These are phyloP conservation scores for Coemansia sp. DNA, from an alignment of 192 early-diverging fungal genomes.

Conservation along the genomic window DNA sequence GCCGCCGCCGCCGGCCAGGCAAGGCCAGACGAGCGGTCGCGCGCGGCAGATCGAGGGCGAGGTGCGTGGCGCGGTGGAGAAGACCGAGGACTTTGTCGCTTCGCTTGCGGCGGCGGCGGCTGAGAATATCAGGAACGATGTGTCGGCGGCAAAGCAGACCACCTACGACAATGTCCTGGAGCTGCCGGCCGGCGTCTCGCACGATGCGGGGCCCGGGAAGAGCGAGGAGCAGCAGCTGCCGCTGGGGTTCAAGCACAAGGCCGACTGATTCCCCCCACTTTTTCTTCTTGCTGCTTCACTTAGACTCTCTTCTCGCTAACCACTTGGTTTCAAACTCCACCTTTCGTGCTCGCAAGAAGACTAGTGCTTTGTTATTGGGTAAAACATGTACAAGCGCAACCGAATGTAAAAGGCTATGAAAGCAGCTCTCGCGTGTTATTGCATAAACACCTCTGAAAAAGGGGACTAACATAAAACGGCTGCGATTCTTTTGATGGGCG, in stretches of 20 bases:
- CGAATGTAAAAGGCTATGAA: not conserved
- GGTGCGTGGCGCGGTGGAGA: not conserved
- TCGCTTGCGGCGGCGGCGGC: not conserved
- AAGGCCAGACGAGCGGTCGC: no score
- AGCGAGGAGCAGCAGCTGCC: conserved; percentile 25
- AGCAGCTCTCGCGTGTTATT: not conserved
- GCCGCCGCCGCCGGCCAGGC: no score
- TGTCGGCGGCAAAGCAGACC: not conserved
- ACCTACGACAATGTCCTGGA: conserved; percentile 3
- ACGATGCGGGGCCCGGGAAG: not conserved
- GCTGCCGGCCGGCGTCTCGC: not conserved
- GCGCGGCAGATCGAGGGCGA: not conserved
- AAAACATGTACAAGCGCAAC: no score
- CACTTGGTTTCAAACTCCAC: no score
- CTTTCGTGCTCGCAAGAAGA: no score
- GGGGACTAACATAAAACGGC: not conserved
- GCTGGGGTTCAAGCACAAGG: conserved; percentile 29
- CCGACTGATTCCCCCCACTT: not conserved
- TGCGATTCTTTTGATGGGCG: no score
- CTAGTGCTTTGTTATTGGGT: no score
- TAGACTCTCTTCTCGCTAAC: no score
- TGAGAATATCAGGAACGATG: not conserved
- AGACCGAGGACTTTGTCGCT: conserved; percentile 1
- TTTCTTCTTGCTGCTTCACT: no score
- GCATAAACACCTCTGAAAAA: not conserved